Base-by-base conservation (phyloP, 768 basidiomycete species). In the Piloderma croceum region DNA sequence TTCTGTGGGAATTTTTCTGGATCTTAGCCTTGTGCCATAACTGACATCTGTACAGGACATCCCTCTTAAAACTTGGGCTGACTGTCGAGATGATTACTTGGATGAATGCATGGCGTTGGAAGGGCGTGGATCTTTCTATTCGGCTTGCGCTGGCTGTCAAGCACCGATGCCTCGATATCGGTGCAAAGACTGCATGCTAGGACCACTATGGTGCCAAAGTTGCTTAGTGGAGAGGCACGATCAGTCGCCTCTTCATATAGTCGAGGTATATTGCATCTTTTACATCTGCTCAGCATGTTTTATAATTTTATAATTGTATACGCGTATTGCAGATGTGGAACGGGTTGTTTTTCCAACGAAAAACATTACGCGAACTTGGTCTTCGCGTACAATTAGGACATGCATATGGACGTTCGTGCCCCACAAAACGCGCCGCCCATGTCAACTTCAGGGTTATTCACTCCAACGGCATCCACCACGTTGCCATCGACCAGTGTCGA, bases 341-440 rank as follows among this genome's bases (percentile, higher is more conserved):
- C 2, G 47, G 39, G 10, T 31, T 20, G 2, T 50, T 20, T 31
- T 58, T 54, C 24, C 44, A 54, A 24, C 31, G 17, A 0, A n/a
- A 35, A 1, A 33, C 41, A 1, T 27, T 50, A 4, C 6, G n/a
- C 10, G 22, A 31, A 7, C 36, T 57, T 9, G 42, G 45, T 3
- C 31, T 57, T 2, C 36, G 36, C 3, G 19, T 51, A 11, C 52
- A 50, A 31, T 24, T 60, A 3, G 57, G 57, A 1, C 58, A 60
- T 34, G 32, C 31, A 5, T 17, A 21, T 6, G 37, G 40, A 3
- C 31, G 34, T 3, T 22, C 33, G 4, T 56, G 56, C 35, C 37
- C 43, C 6, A 40, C 46, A 7, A 18, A n/a, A 6, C 4, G 36
- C 3, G 25, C 34, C 5, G 41, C 36, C 4, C 42, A 39, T 23